Percentiles rank a stretch among this genome's conserved stretches.
These are phyloP conservation scores for Spironucleus salmonicida DNA, from an alignment of 208 protist species.

Conservation along the genomic window DNA sequence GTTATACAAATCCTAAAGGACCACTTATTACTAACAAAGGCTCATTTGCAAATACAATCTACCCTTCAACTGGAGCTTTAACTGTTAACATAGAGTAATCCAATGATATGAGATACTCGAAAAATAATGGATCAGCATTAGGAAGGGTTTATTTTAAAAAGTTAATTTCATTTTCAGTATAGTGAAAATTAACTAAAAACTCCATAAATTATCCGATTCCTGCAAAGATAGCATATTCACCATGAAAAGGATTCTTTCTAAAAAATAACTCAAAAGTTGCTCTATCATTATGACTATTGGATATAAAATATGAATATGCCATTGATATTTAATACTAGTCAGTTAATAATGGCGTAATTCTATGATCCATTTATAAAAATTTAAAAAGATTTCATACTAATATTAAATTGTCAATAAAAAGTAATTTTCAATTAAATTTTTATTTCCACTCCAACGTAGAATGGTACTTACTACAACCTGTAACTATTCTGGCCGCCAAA, in stretches of 20 bases:
- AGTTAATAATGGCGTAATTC: constrained; percentile 24
- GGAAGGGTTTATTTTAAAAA: constrained; percentile 39
- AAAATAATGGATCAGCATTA: constrained; percentile 34
- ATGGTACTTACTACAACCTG: constrained; percentile 24
- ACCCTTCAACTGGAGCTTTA: constrained; percentile 42
- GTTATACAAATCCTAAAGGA: constrained; percentile 55
- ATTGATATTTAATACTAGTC: constrained; percentile 37
- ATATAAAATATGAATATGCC: constrained; percentile 21
- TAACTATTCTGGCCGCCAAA: constrained; percentile 28
- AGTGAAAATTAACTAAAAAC: constrained; percentile 46
- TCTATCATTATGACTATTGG: constrained; percentile 43
- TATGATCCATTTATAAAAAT: background rate
- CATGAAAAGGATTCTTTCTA: constrained; percentile 63
- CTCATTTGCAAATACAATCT: constrained; percentile 55
- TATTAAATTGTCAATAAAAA: no score
- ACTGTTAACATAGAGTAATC: constrained; percentile 44
- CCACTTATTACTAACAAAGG: constrained; percentile 59
- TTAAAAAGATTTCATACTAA: no score
- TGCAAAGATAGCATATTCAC: constrained; percentile 58
- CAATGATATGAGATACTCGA: constrained; percentile 37
- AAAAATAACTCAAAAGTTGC: constrained; percentile 66
- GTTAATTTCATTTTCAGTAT: constrained; percentile 43
- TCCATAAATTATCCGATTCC: constrained; percentile 53
- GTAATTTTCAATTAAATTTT: no score
- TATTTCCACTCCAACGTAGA: no score